Percentiles rank a stretch among this genome's conserved stretches.
phyloP scores from a whole-genome alignment of 2,329 filamentous ascomycete genomes.

The Trichoderma semiorbis region DNA sequence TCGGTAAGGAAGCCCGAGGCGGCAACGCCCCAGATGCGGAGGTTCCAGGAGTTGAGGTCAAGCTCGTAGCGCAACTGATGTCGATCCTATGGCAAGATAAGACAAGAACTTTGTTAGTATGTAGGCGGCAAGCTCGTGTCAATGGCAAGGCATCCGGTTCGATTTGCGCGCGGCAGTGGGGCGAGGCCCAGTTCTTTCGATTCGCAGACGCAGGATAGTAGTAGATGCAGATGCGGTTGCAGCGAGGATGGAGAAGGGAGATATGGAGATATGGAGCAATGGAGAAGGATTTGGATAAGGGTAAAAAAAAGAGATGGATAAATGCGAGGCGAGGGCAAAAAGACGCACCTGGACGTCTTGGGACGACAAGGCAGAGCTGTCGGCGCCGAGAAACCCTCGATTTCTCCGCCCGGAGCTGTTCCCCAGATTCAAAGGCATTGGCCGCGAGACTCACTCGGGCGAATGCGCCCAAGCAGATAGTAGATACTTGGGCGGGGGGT shows the following conservation, averaged over 20 bases:
- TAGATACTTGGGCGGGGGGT: background rate
- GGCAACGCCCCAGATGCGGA: conserved; percentile 53
- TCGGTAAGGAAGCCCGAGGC: conserved; percentile 53
- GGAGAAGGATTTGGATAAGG: background rate
- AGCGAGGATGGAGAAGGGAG: conserved; percentile 8
- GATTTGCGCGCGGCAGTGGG: conserved; percentile 3
- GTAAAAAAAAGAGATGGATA: background rate
- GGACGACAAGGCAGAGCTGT: conserved; percentile 49
- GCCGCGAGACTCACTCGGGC: conserved; percentile 19
- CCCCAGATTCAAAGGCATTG: conserved; percentile 31
- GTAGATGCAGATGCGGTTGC: conserved; percentile 8
- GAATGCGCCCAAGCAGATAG: background rate
- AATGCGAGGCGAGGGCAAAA: background rate
- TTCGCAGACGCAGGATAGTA: background rate
- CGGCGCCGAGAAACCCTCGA: conserved; percentile 48
- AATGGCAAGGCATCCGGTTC: background rate
- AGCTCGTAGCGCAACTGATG: conserved; percentile 51
- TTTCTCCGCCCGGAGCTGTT: conserved; percentile 36
- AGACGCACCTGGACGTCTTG: conserved; percentile 46
- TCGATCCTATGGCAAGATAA: conserved; percentile 40
- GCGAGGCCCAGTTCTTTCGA: background rate
- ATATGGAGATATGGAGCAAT: background rate
- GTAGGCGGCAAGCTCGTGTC: background rate
- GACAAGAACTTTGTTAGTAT: background rate
- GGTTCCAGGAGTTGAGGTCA: conserved; percentile 53